phyloP scores from a whole-genome alignment of 495 filamentous ascomycete species.

The Hypoxylon lienhwacheense region DNA sequence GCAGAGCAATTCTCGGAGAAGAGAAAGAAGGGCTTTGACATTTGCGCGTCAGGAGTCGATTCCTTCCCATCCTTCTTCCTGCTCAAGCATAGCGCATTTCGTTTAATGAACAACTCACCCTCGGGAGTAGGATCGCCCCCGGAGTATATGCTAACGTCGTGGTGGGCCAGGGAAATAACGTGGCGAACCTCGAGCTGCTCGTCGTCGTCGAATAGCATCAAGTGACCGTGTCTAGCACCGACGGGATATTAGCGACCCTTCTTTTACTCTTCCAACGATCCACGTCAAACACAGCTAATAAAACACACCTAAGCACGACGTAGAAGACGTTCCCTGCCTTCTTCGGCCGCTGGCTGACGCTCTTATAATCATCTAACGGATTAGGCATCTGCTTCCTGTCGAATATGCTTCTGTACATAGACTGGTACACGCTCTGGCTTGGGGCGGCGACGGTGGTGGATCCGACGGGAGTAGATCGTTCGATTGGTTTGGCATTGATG shows the following conservation, averaged over 20 bases:
- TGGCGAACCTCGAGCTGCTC: slow-evolving; percentile 91
- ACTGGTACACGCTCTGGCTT: slow-evolving; percentile 92
- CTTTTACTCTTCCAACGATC: slow-evolving; percentile 1
- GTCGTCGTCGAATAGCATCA: slow-evolving; percentile 95
- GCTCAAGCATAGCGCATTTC: slow-evolving; percentile 87
- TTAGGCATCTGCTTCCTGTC: slow-evolving; percentile 69
- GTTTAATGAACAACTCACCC: slow-evolving; percentile 91
- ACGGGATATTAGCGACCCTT: slow-evolving; percentile 14
- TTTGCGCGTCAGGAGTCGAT: slow-evolving; percentile 50
- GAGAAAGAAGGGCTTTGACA: slow-evolving; percentile 81
- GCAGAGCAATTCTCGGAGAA: slow-evolving; percentile 93
- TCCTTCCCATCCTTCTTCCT: slow-evolving; percentile 66
- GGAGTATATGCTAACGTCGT: slow-evolving; percentile 82
- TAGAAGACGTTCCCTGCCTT: slow-evolving; percentile 89
- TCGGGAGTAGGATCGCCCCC: slow-evolving; percentile 82
- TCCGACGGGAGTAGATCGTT: slow-evolving; percentile 79
- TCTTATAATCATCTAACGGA: slow-evolving; percentile 51
- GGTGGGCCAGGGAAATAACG: slow-evolving; percentile 87
- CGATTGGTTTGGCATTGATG: slow-evolving; percentile 88
- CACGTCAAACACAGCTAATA: slow-evolving; percentile 5
- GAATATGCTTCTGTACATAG: slow-evolving; percentile 96
- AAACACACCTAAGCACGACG: slow-evolving; percentile 80
- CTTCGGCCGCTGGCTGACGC: slow-evolving; percentile 62
- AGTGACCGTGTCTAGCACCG: slow-evolving; percentile 75
- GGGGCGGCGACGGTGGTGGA: slow-evolving; percentile 65